phyloP scores from a whole-genome alignment of 495 filamentous ascomycete species.

The Aspergillus cristatus region DNA sequence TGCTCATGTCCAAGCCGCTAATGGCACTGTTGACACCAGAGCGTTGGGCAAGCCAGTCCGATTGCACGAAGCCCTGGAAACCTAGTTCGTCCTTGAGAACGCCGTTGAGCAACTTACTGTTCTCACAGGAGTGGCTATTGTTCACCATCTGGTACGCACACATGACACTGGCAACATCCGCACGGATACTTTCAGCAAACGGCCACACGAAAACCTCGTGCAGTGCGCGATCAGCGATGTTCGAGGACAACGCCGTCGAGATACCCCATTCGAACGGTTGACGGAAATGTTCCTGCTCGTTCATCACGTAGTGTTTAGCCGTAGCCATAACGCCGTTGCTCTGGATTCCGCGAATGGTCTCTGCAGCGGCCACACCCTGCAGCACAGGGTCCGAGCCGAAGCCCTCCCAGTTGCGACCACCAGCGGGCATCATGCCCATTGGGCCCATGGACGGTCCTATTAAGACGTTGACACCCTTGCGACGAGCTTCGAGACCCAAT shows the following conservation, averaged over 20 bases:
- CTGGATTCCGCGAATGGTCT: slow-evolving; percentile 71
- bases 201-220: slow-evolving; percentile 89
- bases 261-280: slow-evolving; percentile 66
- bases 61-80: slow-evolving; percentile 90
- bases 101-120: slow-evolving; percentile 85
- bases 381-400: slow-evolving; percentile 73
- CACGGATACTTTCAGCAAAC: slow-evolving; percentile 75
- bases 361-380: slow-evolving; percentile 55
- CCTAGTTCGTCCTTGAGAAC: slow-evolving; percentile 91
- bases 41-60: slow-evolving; percentile 87
- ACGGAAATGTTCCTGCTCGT: slow-evolving; percentile 85
- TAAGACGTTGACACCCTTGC: slow-evolving; percentile 65
- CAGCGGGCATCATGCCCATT: slow-evolving; percentile 71
- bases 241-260: slow-evolving; percentile 66
- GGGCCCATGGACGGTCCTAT: slow-evolving; percentile 72
- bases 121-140: slow-evolving; percentile 83
- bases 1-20: slow-evolving; percentile 85
- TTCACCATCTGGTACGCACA: slow-evolving; percentile 87
- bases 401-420: slow-evolving; percentile 88
- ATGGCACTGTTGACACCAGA: slow-evolving; percentile 71
- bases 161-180: slow-evolving; percentile 84
- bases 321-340: slow-evolving; percentile 74
- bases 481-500: slow-evolving; percentile 59
- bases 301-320: slow-evolving; percentile 71
- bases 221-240: slow-evolving; percentile 72